phyloP scores from a whole-genome alignment of 148 eudicot genomes.

The Polygonum aviculare region DNA sequence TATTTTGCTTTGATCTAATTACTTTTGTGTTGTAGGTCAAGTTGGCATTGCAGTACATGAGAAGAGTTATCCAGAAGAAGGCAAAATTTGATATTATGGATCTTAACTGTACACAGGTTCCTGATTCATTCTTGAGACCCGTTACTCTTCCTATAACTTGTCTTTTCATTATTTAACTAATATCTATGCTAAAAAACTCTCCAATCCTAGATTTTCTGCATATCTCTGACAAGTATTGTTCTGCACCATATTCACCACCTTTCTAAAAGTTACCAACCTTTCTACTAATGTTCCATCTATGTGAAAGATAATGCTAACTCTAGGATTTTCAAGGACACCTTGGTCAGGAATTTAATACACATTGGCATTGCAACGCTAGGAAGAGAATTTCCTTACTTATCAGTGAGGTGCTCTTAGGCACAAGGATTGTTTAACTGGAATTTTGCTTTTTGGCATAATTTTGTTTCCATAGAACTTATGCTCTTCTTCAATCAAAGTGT shows the following conservation, averaged over 20 bases:
- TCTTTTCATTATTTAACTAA: background rate
- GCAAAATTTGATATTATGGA: slow-evolving; percentile 87
- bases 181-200: background rate
- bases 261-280: background rate
- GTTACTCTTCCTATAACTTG: background rate
- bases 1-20: background rate
- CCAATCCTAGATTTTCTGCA: background rate
- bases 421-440: background rate
- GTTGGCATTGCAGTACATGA: slow-evolving; percentile 84
- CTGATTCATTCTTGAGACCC: slow-evolving; percentile 10
- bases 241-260: background rate
- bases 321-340: background rate
- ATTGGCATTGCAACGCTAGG: background rate
- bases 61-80: slow-evolving; percentile 71
- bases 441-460: background rate
- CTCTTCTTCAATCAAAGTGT: background rate
- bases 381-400: background rate
- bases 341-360: background rate
- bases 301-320: background rate
- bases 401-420: background rate
- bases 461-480: background rate
- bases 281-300: background rate
- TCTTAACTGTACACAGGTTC: slow-evolving; percentile 64
- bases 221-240: background rate
- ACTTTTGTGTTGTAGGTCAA: slow-evolving; percentile 46